phyloP scores from a whole-genome alignment of 495 filamentous ascomycete genomes.

The Cercophora sp. region DNA sequence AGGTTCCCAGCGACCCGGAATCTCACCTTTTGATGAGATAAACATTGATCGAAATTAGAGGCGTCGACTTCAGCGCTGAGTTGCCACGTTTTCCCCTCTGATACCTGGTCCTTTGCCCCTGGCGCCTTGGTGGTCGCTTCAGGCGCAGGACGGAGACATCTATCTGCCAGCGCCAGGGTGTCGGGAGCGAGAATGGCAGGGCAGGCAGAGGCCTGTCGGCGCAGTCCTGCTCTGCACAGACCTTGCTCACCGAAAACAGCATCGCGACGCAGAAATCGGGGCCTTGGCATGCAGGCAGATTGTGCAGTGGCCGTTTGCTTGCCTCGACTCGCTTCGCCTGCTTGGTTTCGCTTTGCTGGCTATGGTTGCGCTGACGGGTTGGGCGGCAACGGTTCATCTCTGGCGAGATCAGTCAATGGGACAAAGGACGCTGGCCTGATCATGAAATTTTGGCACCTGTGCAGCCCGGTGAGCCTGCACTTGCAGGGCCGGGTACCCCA shows the following conservation, averaged over 20 bases:
- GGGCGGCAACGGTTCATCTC: constrained; percentile 3
- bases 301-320: too few species aligned
- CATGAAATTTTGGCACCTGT: not conserved
- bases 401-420: not conserved
- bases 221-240: not conserved
- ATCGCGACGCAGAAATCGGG: not conserved
- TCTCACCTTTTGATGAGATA: not conserved
- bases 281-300: not conserved
- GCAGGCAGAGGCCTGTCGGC: not conserved
- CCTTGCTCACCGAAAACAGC: not conserved
- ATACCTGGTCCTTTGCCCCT: not conserved
- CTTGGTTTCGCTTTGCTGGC: constrained; percentile 4
- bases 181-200: too few species aligned
- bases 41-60: not conserved
- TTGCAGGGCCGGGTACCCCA: not conserved
- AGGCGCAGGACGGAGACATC: too few species aligned
- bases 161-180: too few species aligned
- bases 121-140: not conserved
- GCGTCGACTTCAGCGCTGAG: too few species aligned
- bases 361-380: not conserved
- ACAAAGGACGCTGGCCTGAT: not conserved
- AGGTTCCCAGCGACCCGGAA: not conserved
- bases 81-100: too few species aligned
- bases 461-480: not conserved
- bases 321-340: too few species aligned